A percentile compares a stretch with the other conserved stretches of the same genome.
Evolutionary conservation across 768 basidiomycete species (phyloP).

Genomic region (Lentinula sp.): DNA sequence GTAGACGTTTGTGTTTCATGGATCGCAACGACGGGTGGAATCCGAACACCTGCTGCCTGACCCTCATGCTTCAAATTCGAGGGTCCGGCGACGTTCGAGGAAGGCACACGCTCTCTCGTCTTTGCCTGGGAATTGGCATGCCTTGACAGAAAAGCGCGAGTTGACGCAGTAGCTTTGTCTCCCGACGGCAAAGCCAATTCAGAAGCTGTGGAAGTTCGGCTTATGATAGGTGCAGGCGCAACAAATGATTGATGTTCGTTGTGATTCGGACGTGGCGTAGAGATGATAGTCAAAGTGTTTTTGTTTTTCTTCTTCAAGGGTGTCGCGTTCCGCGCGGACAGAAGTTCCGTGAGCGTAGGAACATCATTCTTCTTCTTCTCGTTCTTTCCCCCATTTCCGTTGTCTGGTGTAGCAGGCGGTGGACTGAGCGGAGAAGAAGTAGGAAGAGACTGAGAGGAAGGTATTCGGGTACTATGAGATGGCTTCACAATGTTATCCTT

Average conservation of each 20-base stretch:
- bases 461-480: not conserved
- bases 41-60: not conserved
- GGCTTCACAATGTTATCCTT: not conserved
- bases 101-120: not conserved
- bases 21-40: not conserved
- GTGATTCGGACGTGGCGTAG: not conserved
- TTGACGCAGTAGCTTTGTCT: not conserved
- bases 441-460: not conserved
- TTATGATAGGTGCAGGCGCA: not conserved
- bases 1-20: not conserved
- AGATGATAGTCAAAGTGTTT: not conserved
- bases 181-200: not conserved
- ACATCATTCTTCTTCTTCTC: not conserved
- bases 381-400: not conserved
- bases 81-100: not conserved
- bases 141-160: not conserved
- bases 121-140: not conserved
- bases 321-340: not conserved
- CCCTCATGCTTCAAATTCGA: not conserved
- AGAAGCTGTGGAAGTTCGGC: not conserved
- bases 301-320: not conserved
- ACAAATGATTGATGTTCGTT: not conserved
- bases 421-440: not conserved
- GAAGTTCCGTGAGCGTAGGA: not conserved
- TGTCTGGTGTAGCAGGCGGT: not conserved